phyloP scores from a whole-genome alignment of 768 basidiomycete genomes.

The Russula virescens region DNA sequence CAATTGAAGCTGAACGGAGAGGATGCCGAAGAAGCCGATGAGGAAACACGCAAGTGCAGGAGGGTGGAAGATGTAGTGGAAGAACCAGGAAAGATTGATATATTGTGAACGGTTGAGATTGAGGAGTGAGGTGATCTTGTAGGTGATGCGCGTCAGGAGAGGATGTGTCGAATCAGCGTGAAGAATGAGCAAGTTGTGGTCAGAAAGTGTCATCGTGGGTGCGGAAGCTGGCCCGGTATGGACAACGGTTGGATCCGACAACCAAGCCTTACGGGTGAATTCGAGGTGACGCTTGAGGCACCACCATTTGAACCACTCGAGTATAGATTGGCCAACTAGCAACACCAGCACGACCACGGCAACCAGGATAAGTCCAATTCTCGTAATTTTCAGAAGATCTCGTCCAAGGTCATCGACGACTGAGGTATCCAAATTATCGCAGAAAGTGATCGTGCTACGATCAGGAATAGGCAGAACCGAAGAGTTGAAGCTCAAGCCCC shows the following conservation, averaged over 20 bases:
- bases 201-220: slow-evolving; percentile 56
- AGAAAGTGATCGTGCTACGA: slow-evolving; percentile 66
- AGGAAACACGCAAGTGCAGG: slow-evolving; percentile 87
- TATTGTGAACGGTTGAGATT: slow-evolving; percentile 57
- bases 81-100: slow-evolving; percentile 77
- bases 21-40: slow-evolving; percentile 85
- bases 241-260: slow-evolving; percentile 58
- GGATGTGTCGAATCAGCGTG: slow-evolving; percentile 66
- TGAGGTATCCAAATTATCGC: slow-evolving; percentile 70
- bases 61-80: slow-evolving; percentile 86
- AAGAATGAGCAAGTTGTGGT: slow-evolving; percentile 78
- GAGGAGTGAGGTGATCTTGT: slow-evolving; percentile 45
- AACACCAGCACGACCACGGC: slow-evolving; percentile 67
- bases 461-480: slow-evolving; percentile 72
- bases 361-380: slow-evolving; percentile 73
- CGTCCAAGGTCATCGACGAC: slow-evolving; percentile 80
- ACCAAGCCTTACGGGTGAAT: slow-evolving; percentile 72
- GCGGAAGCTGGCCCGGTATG: slow-evolving; percentile 33
- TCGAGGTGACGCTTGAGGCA: slow-evolving; percentile 59
- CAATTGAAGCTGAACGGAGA: slow-evolving; percentile 85
- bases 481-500: slow-evolving; percentile 64
- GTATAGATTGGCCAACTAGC: slow-evolving; percentile 61
- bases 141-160: slow-evolving; percentile 59
- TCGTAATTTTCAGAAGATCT: slow-evolving; percentile 73
- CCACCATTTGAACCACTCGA: slow-evolving; percentile 90